Evolutionary conservation across 768 basidiomycete genomes (phyloP).

Genomic region (Melanogaster broomeanus): DNA sequence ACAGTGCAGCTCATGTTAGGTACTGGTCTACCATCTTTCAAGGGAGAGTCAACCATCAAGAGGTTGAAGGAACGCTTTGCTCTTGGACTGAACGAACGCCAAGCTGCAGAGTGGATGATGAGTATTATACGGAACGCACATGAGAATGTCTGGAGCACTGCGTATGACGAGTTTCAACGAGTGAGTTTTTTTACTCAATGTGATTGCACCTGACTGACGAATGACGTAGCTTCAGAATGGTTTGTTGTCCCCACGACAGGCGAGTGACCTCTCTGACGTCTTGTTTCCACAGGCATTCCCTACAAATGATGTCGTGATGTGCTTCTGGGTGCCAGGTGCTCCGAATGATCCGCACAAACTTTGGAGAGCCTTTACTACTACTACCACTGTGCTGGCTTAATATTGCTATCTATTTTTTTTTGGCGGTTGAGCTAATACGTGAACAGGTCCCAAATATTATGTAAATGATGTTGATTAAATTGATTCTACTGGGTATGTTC

Average conservation of each 20-base stretch:
- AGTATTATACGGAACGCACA: conserved; percentile 87
- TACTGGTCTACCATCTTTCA: conserved; percentile 94
- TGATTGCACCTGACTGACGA: conserved; percentile 10
- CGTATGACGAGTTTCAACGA: conserved; percentile 95
- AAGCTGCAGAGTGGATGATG: conserved; percentile 95
- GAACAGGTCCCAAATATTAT: too few relatives aligned
- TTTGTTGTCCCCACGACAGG: conserved; percentile 18
- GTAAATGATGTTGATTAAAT: too few relatives aligned
- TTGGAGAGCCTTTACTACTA: neutral
- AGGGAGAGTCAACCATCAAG: conserved; percentile 90
- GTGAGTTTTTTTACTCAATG: conserved; percentile 41
- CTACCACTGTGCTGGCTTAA: too few relatives aligned
- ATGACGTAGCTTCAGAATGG: conserved; percentile 49
- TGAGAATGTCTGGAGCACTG: conserved; percentile 91
- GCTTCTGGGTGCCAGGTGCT: neutral
- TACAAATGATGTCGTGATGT: conserved; percentile 20
- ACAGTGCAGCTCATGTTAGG: conserved; percentile 93
- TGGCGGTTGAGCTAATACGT: too few relatives aligned
- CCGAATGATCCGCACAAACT: neutral
- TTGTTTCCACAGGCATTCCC: conserved; percentile 27
- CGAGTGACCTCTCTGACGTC: neutral
- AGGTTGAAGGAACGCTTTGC: conserved; percentile 87
- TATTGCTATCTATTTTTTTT: too few relatives aligned
- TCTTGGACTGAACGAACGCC: conserved; percentile 77
- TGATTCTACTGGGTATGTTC: too few relatives aligned